Conservation (phyloP, 2,329 filamentous ascomycete genomes). For the Alternaria rosae region DNA sequence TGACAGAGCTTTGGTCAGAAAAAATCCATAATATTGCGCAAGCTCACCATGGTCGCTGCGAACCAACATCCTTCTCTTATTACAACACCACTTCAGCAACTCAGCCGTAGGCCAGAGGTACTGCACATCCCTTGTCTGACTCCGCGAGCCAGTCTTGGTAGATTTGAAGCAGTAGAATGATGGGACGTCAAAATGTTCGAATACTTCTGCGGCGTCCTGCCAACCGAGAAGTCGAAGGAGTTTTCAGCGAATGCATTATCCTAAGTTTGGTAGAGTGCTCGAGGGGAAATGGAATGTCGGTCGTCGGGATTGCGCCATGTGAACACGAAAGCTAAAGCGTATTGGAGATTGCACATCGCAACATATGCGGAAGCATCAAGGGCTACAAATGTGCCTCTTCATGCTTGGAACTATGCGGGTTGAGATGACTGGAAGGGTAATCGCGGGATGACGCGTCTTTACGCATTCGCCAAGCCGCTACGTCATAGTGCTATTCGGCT, state of each 20-base stretch:
- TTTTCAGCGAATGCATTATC: neutral
- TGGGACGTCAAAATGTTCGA: neutral
- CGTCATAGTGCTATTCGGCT: neutral
- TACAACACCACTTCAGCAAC: neutral
- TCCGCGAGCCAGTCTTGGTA: neutral
- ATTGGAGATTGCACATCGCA: neutral
- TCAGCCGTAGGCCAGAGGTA: neutral
- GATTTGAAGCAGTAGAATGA: neutral
- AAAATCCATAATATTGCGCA: neutral
- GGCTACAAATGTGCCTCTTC: neutral
- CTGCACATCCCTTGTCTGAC: neutral
- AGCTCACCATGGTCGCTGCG: neutral
- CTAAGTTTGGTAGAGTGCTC: neutral
- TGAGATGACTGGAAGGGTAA: neutral
- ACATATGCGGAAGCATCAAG: neutral
- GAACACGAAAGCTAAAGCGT: neutral
- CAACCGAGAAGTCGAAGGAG: neutral
- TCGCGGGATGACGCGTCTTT: neutral
- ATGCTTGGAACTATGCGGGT: neutral
- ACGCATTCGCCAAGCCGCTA: neutral
- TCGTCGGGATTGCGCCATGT: neutral
- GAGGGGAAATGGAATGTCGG: neutral
- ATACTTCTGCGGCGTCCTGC: neutral
- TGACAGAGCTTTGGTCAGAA: neutral
- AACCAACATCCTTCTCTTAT: neutral